Conservation (phyloP, 257 asterid species). For the Nyctanthes arbortristis region DNA sequence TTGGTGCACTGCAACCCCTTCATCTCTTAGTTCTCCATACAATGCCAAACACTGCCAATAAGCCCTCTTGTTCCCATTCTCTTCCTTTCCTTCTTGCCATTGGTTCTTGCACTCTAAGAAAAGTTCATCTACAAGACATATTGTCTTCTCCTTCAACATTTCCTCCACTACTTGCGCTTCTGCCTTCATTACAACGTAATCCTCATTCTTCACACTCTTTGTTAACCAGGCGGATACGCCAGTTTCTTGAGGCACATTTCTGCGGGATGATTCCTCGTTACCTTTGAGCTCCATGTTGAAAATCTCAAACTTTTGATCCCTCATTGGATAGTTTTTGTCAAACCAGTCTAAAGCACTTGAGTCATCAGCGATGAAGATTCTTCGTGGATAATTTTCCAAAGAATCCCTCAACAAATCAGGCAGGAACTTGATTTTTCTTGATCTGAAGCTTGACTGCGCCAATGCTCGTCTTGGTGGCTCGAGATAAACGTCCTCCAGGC, state of each 20-base stretch:
- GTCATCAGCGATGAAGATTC: conserved; percentile 67
- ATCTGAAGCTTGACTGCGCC: conserved; percentile 23
- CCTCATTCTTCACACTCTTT: conserved; percentile 42
- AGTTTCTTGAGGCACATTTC: neutral
- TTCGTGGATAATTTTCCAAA: conserved; percentile 51
- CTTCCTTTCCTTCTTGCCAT: conserved; percentile 35
- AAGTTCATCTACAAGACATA: conserved; percentile 53
- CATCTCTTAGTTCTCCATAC: conserved; percentile 54
- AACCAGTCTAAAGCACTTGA: conserved; percentile 61
- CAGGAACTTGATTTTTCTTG: conserved; percentile 61
- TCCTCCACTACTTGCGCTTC: conserved; percentile 59
- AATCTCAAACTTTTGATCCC: conserved; percentile 58
- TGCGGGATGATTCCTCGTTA: conserved; percentile 15
- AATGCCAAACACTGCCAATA: conserved; percentile 64
- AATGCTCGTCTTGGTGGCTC: conserved; percentile 48
- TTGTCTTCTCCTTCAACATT: conserved; percentile 43
- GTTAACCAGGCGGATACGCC: conserved; percentile 42
- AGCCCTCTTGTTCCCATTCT: conserved; percentile 39
- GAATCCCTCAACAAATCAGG: conserved; percentile 67
- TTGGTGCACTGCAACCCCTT: conserved; percentile 65
- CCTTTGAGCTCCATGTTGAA: conserved; percentile 28
- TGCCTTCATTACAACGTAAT: conserved; percentile 68
- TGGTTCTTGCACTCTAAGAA: conserved; percentile 57
- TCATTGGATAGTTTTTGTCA: conserved; percentile 56
- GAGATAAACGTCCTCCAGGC: conserved; percentile 50